phyloP scores from a whole-genome alignment of 1,139 yeast species.

The Geotrichum restrictum region DNA sequence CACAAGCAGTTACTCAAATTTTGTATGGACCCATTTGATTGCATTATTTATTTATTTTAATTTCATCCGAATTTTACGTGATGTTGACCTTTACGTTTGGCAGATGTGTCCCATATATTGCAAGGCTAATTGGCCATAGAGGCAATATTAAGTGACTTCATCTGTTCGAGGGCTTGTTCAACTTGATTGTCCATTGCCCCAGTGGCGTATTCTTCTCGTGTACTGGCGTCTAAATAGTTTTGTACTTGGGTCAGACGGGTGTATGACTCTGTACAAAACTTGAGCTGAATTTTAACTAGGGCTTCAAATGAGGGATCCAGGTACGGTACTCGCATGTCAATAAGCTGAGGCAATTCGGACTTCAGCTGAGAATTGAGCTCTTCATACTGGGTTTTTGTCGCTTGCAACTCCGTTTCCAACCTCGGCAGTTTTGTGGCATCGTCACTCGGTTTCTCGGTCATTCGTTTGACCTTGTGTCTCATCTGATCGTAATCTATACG shows the following conservation, averaged over 20 bases:
- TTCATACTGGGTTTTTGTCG: conserved; percentile 80
- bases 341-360: conserved; percentile 82
- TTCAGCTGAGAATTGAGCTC: conserved; percentile 81
- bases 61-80: background rate
- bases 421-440: conserved; percentile 88
- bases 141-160: conserved; percentile 76
- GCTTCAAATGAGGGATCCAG: conserved; percentile 97
- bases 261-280: conserved; percentile 94
- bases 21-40: conserved; percentile 46
- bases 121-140: conserved; percentile 22
- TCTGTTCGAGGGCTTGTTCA: conserved; percentile 76
- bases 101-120: background rate
- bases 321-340: conserved; percentile 86
- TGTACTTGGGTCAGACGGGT: conserved; percentile 93
- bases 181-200: conserved; percentile 83
- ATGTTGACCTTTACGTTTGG: too few species aligned
- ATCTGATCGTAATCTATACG: conserved; percentile 85
- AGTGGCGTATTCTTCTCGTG: conserved; percentile 92
- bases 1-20: conserved; percentile 65
- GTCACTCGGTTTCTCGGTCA: conserved; percentile 90
- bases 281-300: conserved; percentile 85
- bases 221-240: conserved; percentile 81
- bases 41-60: background rate
- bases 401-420: conserved; percentile 74
- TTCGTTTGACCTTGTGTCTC: conserved; percentile 77